Base-by-base conservation (phyloP, 2,329 filamentous ascomycete genomes). In the Fusarium coicis region DNA sequence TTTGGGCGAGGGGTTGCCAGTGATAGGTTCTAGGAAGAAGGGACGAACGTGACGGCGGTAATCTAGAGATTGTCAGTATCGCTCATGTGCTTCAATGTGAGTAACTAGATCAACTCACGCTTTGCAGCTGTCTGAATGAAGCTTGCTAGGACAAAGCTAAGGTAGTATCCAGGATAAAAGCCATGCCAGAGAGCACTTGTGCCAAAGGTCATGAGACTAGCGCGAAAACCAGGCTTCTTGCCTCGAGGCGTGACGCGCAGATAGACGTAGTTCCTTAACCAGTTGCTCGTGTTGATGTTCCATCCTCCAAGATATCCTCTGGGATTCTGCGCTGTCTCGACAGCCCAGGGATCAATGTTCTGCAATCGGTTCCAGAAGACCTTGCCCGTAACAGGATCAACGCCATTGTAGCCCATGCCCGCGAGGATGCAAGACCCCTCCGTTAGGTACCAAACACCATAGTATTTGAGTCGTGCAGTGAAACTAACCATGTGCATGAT, bases 241-340 rank as follows among this genome's bases (percentile, higher is more conserved):
- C 96, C 96, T 76, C 93, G 93, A 0, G 96, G 96, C 1, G 96
- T 99, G 7, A 99, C 96, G 30, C 96, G 92, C 53, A 99, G 87
- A 80, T 98, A 99, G 76, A 99, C 88, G 80, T 98, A 99, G 82
- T 98, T 97, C 52, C 95, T 90, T 69, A 99, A 85, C 96, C 96
- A 99, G 78, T 94, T 91, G 81, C 98, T 99, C 18, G 96, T 99
- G 83, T 98, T 98, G 85, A 98, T 97, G 82, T 99, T 99, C 96
- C 96, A 99, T 78, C 91, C 93, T 54, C 92, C 96, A 7, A 99
- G 88, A 78, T 96, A 98, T 4, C 90, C 95, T 60, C 96, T 91
- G n/a, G 93, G 93, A 81, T 98, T 99, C 83, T 98, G 95, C 2
- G 96, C 96, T 2, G 90, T 87, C 84, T 99, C 96, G 34, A 99